Conservation (phyloP, 2,329 filamentous ascomycete genomes). For the Cytospora paraplurivora region DNA sequence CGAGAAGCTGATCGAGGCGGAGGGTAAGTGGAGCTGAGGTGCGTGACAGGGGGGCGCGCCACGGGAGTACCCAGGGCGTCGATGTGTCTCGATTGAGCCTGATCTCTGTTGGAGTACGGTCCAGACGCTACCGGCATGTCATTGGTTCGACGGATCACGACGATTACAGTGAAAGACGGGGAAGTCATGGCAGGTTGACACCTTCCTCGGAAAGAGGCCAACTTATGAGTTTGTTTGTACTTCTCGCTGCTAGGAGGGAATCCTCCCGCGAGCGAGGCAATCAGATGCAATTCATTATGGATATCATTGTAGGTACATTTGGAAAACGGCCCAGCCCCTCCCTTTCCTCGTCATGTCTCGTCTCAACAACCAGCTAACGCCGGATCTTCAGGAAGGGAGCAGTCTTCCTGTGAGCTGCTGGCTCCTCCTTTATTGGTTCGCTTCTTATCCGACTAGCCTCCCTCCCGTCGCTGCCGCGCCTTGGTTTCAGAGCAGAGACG, state of each 20-base stretch:
- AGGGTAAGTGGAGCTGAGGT: slow-evolving; percentile 37
- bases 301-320: slow-evolving; percentile 13
- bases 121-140: background rate
- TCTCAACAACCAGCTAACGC: slow-evolving; percentile 4
- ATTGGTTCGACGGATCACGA: background rate
- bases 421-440: background rate
- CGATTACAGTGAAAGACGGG: background rate
- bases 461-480: slow-evolving; percentile 4
- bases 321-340: background rate
- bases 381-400: slow-evolving; percentile 13
- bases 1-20: slow-evolving; percentile 50
- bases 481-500: slow-evolving; percentile 6
- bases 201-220: background rate
- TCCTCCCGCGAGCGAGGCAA: background rate
- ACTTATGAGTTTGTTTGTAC: background rate
- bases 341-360: background rate
- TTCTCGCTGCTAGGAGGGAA: background rate
- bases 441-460: background rate
- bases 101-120: background rate
- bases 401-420: background rate
- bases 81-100: background rate
- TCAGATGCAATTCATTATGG: background rate
- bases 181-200: background rate
- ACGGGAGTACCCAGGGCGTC: background rate
- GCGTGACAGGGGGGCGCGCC: background rate